Conservation (phyloP, 2,329 filamentous ascomycete species). For the Aspergillus neotritici region DNA sequence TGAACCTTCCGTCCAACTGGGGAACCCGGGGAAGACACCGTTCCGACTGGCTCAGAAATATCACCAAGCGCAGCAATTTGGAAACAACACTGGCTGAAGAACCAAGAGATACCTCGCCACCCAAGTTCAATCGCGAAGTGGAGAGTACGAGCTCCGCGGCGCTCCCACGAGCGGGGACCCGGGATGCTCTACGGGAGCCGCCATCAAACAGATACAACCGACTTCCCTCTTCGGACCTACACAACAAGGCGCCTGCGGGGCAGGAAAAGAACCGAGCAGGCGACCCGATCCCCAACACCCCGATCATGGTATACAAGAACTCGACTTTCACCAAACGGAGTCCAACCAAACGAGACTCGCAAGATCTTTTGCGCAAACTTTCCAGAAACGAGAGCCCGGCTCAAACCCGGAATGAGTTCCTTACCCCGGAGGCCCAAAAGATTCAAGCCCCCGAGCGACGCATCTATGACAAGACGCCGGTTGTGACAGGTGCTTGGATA, state of each 20-base stretch:
- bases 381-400: constrained; percentile 34
- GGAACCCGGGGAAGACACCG: constrained; percentile 28
- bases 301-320: constrained; percentile 33
- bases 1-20: constrained; percentile 37
- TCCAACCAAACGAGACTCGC: constrained; percentile 31
- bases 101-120: constrained; percentile 12
- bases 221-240: constrained; percentile 10
- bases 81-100: constrained; percentile 15
- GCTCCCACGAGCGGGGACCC: constrained; percentile 18
- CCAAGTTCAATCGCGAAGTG: constrained; percentile 22
- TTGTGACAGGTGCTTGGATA: constrained; percentile 43
- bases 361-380: constrained; percentile 40
- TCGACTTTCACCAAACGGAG: constrained; percentile 26
- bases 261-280: constrained; percentile 17
- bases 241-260: constrained; percentile 11
- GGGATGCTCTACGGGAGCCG: constrained; percentile 19
- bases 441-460: constrained; percentile 18
- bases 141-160: constrained; percentile 24
- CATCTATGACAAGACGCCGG: constrained; percentile 40
- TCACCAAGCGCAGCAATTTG: constrained; percentile 19
- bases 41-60: constrained; percentile 33
- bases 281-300: constrained; percentile 34
- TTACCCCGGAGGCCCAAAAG: constrained; percentile 32
- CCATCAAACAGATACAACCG: constrained; percentile 12
- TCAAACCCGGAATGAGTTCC: constrained; percentile 22